Evolutionary conservation across 345 rosid species (phyloP).

Genomic region (Cardamine chenopodiifolia): DNA sequence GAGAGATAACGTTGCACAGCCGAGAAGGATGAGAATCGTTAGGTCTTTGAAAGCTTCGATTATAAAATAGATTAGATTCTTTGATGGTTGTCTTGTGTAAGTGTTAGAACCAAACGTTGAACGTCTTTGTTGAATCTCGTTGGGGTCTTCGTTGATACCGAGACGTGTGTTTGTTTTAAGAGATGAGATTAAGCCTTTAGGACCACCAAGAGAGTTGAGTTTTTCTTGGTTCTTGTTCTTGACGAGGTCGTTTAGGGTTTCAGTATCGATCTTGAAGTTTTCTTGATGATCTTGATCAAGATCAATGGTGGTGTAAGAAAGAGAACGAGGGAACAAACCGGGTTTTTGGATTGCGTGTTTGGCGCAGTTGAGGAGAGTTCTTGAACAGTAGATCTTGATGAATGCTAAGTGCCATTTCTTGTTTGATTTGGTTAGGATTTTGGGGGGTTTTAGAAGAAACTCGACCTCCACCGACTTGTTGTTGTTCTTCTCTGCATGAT

Average conservation of each 20-base stretch:
- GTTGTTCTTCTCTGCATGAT: slow-evolving; percentile 32
- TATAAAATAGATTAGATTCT: slow-evolving; percentile 51
- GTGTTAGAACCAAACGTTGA: slow-evolving; percentile 62
- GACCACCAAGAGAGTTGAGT: slow-evolving; percentile 49
- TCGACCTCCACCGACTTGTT: slow-evolving; percentile 31
- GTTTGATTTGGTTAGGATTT: slow-evolving; percentile 35
- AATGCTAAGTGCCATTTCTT: slow-evolving; percentile 65
- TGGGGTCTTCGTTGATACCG: slow-evolving; percentile 53
- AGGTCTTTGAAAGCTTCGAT: slow-evolving; percentile 58
- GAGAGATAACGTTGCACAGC: slow-evolving; percentile 62
- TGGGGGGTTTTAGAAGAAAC: slow-evolving; percentile 40
- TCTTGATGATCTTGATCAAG: neutral
- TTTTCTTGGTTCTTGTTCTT: slow-evolving; percentile 45
- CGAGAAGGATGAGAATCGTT: slow-evolving; percentile 63
- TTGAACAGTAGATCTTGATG: slow-evolving; percentile 52
- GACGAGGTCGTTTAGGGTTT: slow-evolving; percentile 46
- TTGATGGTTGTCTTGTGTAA: slow-evolving; percentile 65
- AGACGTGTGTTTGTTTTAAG: slow-evolving; percentile 39
- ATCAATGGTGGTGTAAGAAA: slow-evolving; percentile 36
- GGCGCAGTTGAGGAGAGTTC: slow-evolving; percentile 48
- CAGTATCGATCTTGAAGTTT: slow-evolving; percentile 42
- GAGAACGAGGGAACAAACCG: slow-evolving; percentile 29
- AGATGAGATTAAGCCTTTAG: slow-evolving; percentile 45
- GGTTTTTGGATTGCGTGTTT: neutral
- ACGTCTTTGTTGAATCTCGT: slow-evolving; percentile 48